Percentiles rank a stretch among this genome's conserved stretches.
Evolutionary conservation across 495 filamentous ascomycete genomes (phyloP).

Genomic region (Penicillium argentinense): DNA sequence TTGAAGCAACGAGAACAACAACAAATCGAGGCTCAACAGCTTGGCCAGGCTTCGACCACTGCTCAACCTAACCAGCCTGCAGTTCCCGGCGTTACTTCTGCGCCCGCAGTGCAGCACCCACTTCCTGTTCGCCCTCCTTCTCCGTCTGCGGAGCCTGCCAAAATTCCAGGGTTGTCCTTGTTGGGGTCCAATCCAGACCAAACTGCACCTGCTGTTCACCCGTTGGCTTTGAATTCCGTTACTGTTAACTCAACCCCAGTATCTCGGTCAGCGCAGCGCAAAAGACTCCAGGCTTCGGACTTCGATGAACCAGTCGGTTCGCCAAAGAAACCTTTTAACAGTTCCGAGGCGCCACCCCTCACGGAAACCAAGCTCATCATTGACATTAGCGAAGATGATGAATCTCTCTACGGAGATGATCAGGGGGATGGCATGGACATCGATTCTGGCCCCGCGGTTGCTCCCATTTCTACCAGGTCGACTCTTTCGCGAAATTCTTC

Average conservation of each 20-base stretch:
- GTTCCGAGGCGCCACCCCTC: constrained; percentile 14
- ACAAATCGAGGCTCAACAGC: too few species aligned
- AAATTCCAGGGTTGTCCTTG: constrained; percentile 57
- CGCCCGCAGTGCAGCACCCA: constrained; percentile 35
- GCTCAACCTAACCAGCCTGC: background rate
- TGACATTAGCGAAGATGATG: constrained; percentile 74
- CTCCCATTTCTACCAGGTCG: constrained; percentile 3
- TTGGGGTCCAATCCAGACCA: constrained; percentile 21
- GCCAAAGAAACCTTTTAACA: constrained; percentile 65
- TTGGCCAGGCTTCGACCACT: constrained; percentile 1
- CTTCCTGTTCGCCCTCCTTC: constrained; percentile 46
- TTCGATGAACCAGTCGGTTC: constrained; percentile 57
- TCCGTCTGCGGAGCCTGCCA: constrained; percentile 24
- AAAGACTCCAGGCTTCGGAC: constrained; percentile 84
- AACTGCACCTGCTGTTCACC: constrained; percentile 3
- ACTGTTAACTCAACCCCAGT: constrained; percentile 27
- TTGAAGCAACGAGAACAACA: constrained; percentile 33
- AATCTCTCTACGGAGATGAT: constrained; percentile 48
- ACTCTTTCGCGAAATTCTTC: constrained; percentile 12
- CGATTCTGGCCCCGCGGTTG: constrained; percentile 13
- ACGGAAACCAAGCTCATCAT: constrained; percentile 53
- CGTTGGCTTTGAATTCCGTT: constrained; percentile 9
- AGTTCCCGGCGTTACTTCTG: constrained; percentile 2
- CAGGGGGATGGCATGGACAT: constrained; percentile 38
- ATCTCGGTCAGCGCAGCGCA: constrained; percentile 49